A percentile compares a stretch with the other conserved stretches of the same genome.
phyloP scores from a whole-genome alignment of 331 rosid genomes.

The Malus hybrid region DNA sequence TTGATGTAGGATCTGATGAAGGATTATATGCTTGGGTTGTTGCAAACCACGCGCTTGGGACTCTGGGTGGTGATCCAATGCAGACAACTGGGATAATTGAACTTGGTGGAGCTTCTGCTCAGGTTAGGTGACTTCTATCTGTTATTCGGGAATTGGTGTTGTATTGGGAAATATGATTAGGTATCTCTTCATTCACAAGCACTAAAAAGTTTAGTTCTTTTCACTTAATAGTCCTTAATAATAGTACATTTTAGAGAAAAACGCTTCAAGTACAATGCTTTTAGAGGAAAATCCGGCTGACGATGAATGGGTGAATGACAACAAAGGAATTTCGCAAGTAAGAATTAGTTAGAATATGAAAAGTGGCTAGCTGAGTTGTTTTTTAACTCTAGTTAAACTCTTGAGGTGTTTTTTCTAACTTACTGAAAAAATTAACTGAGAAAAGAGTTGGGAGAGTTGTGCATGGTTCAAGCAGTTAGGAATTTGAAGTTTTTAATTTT shows the following conservation, averaged over 20 bases:
- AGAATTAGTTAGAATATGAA: too few species aligned
- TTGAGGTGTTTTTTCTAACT: too few species aligned
- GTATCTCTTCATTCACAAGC: background rate
- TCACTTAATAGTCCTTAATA: too few species aligned
- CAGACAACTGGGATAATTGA: slow-evolving; percentile 83
- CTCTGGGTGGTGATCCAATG: slow-evolving; percentile 81
- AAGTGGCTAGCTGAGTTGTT: too few species aligned
- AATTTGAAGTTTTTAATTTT: too few species aligned
- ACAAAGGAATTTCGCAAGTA: too few species aligned
- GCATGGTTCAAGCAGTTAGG: background rate
- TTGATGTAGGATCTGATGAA: slow-evolving; percentile 76
- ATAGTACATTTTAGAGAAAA: too few species aligned
- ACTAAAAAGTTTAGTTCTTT: too few species aligned
- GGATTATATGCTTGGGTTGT: slow-evolving; percentile 90
- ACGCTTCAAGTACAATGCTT: too few species aligned
- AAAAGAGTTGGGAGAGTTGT: background rate
- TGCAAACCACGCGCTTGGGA: slow-evolving; percentile 89
- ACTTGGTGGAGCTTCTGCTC: slow-evolving; percentile 97
- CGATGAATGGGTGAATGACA: too few species aligned
- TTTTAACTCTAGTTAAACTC: too few species aligned
- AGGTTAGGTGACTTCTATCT: slow-evolving; percentile 40
- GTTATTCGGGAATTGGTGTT: background rate
- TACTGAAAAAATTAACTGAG: background rate
- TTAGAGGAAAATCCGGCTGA: too few species aligned
- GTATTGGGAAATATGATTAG: background rate